phyloP scores from a whole-genome alignment of 1,284 basidiomycete genomes.

The Cryptococcus deneoformans region DNA sequence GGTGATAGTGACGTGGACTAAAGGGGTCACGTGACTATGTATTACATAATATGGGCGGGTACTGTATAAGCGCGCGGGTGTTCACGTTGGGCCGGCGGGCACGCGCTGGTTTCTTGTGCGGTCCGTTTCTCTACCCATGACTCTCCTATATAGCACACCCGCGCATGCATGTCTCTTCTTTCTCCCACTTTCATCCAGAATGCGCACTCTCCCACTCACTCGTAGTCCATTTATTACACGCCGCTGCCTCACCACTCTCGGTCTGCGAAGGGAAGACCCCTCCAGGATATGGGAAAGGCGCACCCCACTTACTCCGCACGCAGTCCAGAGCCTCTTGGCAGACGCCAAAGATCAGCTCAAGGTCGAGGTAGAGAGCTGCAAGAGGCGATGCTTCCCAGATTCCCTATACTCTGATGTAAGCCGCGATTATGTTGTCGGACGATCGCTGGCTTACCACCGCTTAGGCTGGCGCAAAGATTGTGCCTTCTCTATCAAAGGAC shows the following conservation, averaged over 20 bases:
- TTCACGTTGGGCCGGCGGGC: too few species aligned
- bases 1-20: neutral
- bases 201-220: neutral
- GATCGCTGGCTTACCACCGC: neutral
- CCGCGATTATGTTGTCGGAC: neutral
- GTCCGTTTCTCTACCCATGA: neutral
- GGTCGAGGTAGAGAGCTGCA: slow-evolving; percentile 72
- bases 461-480: slow-evolving; percentile 72
- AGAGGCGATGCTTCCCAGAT: slow-evolving; percentile 67
- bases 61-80: neutral
- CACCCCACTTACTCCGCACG: slow-evolving; percentile 72
- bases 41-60: too few species aligned
- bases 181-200: neutral
- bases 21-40: neutral
- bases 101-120: neutral
- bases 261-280: slow-evolving; percentile 75
- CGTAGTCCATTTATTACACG: neutral
- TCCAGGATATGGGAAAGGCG: slow-evolving; percentile 81
- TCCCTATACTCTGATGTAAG: slow-evolving; percentile 65
- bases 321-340: slow-evolving; percentile 57
- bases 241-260: slow-evolving; percentile 51
- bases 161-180: neutral
- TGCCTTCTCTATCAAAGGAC: slow-evolving; percentile 56
- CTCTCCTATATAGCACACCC: neutral
- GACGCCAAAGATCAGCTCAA: slow-evolving; percentile 54